Evolutionary conservation across 176 grass and related monocot genomes (phyloP).

Genomic region (Phoenix roebelenii): DNA sequence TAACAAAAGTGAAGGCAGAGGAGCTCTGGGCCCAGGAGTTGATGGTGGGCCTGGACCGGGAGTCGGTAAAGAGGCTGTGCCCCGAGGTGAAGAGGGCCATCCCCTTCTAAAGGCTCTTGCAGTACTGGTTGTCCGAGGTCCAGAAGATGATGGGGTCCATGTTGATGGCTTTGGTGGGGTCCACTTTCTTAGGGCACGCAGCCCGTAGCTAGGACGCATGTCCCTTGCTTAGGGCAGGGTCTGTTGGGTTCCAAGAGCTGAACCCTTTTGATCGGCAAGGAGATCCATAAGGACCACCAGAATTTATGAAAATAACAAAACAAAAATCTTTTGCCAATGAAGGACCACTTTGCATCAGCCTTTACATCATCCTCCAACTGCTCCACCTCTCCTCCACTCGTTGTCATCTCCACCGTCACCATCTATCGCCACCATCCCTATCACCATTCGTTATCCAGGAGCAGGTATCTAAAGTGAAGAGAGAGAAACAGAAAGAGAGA

Average conservation of each 20-base stretch:
- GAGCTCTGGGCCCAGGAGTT: conserved; percentile 38
- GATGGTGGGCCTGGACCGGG: conserved; percentile 44
- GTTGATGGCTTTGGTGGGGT: conserved; percentile 55
- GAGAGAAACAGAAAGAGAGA: too few relatives aligned
- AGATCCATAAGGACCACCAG: too few relatives aligned
- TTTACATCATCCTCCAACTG: too few relatives aligned
- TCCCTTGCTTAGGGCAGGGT: conserved; percentile 43
- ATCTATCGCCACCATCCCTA: too few relatives aligned
- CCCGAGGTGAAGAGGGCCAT: conserved; percentile 60
- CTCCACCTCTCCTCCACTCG: too few relatives aligned
- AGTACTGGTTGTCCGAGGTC: conserved; percentile 86
- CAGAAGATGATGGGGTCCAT: conserved; percentile 47
- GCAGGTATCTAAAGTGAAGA: too few relatives aligned
- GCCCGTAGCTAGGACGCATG: conserved; percentile 48
- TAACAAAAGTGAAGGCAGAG: conserved; percentile 35
- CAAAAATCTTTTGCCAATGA: too few relatives aligned
- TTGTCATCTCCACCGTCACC: too few relatives aligned
- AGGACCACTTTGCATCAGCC: too few relatives aligned
- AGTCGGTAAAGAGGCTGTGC: conserved; percentile 67
- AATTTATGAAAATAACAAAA: too few relatives aligned
- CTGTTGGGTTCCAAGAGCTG: conserved; percentile 16
- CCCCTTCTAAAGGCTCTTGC: conserved; percentile 56
- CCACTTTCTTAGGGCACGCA: conserved; percentile 59
- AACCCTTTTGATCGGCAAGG: not conserved
- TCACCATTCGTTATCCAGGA: too few relatives aligned